A percentile compares a stretch with the other conserved stretches of the same genome.
phyloP scores from a whole-genome alignment of 352 stramenopile species.

The Pythium utonaiense region DNA sequence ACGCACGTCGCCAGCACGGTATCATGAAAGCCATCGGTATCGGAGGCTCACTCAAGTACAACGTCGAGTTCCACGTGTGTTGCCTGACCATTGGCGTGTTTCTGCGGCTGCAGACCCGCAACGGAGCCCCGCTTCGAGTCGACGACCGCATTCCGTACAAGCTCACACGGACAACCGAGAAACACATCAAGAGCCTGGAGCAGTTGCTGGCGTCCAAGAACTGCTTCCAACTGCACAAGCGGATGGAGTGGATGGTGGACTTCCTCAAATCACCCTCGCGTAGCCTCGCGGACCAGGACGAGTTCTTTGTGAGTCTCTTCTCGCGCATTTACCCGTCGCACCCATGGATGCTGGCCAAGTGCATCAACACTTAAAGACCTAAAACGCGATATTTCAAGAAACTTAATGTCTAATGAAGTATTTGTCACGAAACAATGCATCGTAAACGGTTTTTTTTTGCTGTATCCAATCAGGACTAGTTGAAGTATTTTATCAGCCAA shows the following conservation, averaged over 20 bases:
- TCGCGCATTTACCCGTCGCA: slow-evolving; percentile 80
- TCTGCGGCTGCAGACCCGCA: slow-evolving; percentile 73
- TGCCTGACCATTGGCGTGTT: slow-evolving; percentile 75
- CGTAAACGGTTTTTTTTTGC: not conserved
- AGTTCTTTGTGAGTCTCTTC: slow-evolving; percentile 84
- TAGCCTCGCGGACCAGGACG: slow-evolving; percentile 80
- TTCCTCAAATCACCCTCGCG: slow-evolving; percentile 61
- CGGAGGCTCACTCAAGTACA: slow-evolving; percentile 66
- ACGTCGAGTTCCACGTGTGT: slow-evolving; percentile 75
- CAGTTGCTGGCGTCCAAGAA: slow-evolving; percentile 74
- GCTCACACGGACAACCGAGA: slow-evolving; percentile 75
- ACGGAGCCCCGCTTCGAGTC: slow-evolving; percentile 56
- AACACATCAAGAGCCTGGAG: slow-evolving; percentile 69
- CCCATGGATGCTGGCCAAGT: slow-evolving; percentile 77
- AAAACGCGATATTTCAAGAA: not conserved
- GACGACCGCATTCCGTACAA: slow-evolving; percentile 80
- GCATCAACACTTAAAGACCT: slow-evolving; percentile 16
- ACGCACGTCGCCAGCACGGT: slow-evolving; percentile 70
- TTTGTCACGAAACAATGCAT: not conserved
- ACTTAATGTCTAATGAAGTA: not conserved
- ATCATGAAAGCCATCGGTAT: slow-evolving; percentile 87
- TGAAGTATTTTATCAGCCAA: slow-evolving; percentile 2
- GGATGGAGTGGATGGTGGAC: slow-evolving; percentile 67
- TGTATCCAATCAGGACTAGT: slow-evolving; percentile 1
- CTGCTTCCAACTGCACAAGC: slow-evolving; percentile 67